These are phyloP conservation scores for Beauveria sp. DNA, from an alignment of 2,329 filamentous ascomycete species.

Conservation along the genomic window DNA sequence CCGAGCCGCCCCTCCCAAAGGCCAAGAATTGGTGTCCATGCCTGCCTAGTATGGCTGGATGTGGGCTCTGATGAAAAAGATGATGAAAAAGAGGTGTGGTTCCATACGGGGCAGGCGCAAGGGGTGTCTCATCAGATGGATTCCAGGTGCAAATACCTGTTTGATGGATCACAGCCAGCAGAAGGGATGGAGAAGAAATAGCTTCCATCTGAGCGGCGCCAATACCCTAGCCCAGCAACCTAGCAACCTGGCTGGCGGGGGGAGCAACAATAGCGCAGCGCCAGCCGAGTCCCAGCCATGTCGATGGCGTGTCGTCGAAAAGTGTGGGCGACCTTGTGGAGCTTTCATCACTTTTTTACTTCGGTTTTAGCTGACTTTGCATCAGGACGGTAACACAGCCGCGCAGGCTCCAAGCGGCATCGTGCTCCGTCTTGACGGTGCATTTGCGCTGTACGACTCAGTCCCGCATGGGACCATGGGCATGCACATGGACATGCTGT, in stretches of 20 bases:
- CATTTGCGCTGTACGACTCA: neutral
- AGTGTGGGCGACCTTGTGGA: conserved; percentile 7
- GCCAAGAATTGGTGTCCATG: conserved; percentile 14
- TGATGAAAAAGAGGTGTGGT: conserved; percentile 14
- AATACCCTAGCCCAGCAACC: neutral
- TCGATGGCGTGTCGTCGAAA: conserved; percentile 8
- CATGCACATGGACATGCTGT: neutral
- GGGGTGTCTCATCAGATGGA: conserved; percentile 29
- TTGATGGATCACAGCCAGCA: conserved; percentile 4
- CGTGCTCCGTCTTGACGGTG: neutral
- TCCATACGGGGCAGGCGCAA: conserved; percentile 22
- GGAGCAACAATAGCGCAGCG: conserved; percentile 8
- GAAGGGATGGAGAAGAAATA: conserved; percentile 12
- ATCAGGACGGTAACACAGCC: conserved; percentile 2
- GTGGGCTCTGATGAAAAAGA: conserved; percentile 19
- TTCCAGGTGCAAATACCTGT: conserved; percentile 17
- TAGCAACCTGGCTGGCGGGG: neutral
- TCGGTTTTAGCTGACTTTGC: conserved; percentile 1
- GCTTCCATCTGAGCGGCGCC: conserved; percentile 9
- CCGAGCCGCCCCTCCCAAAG: conserved; percentile 1
- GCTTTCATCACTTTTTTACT: neutral
- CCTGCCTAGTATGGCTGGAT: conserved; percentile 11
- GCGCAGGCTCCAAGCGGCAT: neutral
- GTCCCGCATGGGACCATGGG: neutral
- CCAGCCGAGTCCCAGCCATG: conserved; percentile 5